Percentiles rank a stretch among this genome's conserved stretches.
These are phyloP conservation scores for Apophysomyces variabilis DNA, from an alignment of 371 early-diverging fungal species.

Conservation along the genomic window DNA sequence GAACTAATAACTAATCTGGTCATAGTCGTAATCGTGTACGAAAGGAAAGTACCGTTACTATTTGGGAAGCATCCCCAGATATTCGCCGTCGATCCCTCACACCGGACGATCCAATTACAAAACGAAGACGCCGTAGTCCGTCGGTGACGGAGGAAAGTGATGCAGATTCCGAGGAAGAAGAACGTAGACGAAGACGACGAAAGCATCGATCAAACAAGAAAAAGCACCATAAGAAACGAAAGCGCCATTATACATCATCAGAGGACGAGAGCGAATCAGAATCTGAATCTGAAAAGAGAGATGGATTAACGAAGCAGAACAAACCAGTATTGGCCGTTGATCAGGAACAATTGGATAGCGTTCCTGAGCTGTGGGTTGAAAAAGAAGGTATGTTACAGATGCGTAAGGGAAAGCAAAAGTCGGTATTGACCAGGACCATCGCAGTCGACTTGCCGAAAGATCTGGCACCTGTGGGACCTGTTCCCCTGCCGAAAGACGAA, in stretches of 20 bases:
- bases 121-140: constrained; percentile 12
- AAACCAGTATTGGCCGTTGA: constrained; percentile 29
- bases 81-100: constrained; percentile 39
- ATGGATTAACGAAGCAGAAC: constrained; percentile 9
- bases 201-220: constrained; percentile 16
- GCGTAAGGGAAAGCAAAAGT: background rate
- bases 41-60: constrained; percentile 52
- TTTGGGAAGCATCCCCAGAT: constrained; percentile 76
- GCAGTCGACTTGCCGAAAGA: constrained; percentile 64
- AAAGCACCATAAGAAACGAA: constrained; percentile 17
- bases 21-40: constrained; percentile 56
- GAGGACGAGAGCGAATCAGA: constrained; percentile 20
- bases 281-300: constrained; percentile 18
- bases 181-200: constrained; percentile 9
- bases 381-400: constrained; percentile 49
- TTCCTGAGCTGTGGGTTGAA: constrained; percentile 65
- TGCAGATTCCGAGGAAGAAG: constrained; percentile 12
- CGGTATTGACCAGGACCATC: background rate
- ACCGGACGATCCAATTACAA: constrained; percentile 28
- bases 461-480: constrained; percentile 63
- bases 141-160: constrained; percentile 8
- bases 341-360: constrained; percentile 44
- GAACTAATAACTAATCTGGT: background rate
- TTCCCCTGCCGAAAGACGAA: constrained; percentile 57
- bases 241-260: constrained; percentile 3